These are phyloP conservation scores for Oryza glumipatula DNA, from an alignment of 176 grass and related monocot genomes.

Conservation along the genomic window DNA sequence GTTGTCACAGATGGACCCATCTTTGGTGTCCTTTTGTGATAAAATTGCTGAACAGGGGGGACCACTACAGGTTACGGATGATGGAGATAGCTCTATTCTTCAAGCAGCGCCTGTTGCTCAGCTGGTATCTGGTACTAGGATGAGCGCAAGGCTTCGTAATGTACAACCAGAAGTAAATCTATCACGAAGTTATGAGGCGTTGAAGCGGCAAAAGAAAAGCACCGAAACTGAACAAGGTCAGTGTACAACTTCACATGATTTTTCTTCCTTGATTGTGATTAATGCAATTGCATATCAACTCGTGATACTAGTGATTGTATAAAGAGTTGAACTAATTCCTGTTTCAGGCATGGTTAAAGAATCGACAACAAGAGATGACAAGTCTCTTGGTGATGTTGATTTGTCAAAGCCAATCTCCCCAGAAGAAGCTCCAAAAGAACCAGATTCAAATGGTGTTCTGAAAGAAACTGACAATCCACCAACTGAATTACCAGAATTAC, in stretches of 20 bases:
- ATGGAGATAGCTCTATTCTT: conserved; percentile 61
- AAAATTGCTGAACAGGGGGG: conserved; percentile 89
- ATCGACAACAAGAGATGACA: conserved; percentile 49
- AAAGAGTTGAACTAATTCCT: conserved; percentile 1
- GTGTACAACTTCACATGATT: conserved; percentile 20
- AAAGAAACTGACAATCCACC: conserved; percentile 43
- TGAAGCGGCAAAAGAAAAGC: conserved; percentile 79
- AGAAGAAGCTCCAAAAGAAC: conserved; percentile 52
- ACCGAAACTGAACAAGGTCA: conserved; percentile 72
- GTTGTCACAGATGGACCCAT: conserved; percentile 98
- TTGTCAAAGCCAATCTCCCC: conserved; percentile 50
- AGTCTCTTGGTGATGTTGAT: conserved; percentile 52
- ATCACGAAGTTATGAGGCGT: conserved; percentile 77
- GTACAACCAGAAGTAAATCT: conserved; percentile 83
- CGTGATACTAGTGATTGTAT: neutral
- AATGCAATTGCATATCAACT: neutral
- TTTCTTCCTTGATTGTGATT: neutral
- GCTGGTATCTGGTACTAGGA: conserved; percentile 69
- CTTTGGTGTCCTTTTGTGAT: conserved; percentile 87
- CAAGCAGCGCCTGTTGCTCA: conserved; percentile 79
- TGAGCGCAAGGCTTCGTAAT: conserved; percentile 91
- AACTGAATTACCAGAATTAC: conserved; percentile 41
- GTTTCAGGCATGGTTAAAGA: conserved; percentile 64
- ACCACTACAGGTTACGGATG: conserved; percentile 58
- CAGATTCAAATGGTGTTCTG: conserved; percentile 53